Evolutionary conservation across 257 asterid species (phyloP).

Genomic region (Solanum sejunctum): DNA sequence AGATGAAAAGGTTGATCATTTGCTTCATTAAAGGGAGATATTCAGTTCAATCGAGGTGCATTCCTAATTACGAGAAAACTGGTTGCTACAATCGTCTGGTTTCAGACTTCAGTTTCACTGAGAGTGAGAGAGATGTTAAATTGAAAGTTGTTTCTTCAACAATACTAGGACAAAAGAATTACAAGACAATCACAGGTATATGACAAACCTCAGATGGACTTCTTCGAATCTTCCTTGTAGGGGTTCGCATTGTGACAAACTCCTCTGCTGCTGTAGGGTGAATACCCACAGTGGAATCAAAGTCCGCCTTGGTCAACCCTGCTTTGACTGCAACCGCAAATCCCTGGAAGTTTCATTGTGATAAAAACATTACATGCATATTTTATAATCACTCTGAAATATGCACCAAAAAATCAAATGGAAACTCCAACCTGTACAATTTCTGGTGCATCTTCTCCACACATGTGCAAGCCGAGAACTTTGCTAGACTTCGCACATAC

Average conservation of each 20-base stretch:
- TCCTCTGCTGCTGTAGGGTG: conserved; percentile 99
- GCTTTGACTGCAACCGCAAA: conserved; percentile 93
- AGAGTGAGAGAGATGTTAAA: neutral
- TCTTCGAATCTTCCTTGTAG: conserved; percentile 65
- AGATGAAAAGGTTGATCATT: neutral
- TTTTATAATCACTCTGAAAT: neutral
- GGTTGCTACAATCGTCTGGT: neutral
- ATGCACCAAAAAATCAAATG: neutral
- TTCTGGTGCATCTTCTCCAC: conserved; percentile 95
- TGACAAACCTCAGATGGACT: conserved; percentile 48
- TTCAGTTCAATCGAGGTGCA: neutral
- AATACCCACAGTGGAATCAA: conserved; percentile 83
- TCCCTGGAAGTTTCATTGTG: conserved; percentile 42
- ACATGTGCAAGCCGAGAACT: conserved; percentile 84
- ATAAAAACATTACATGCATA: neutral
- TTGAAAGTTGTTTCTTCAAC: neutral
- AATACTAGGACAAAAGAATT: neutral
- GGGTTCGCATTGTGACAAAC: conserved; percentile 92
- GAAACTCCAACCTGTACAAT: conserved; percentile 54
- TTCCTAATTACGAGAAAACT: neutral
- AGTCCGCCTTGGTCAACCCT: conserved; percentile 84
- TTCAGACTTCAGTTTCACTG: neutral
- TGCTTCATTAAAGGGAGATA: neutral
- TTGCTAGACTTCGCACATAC: conserved; percentile 74
- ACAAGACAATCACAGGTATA: neutral